Evolutionary conservation across 305 asterid species (phyloP), one percentile per base, ranked within the genome.

Genomic region (Rubia peregrina): DNA sequence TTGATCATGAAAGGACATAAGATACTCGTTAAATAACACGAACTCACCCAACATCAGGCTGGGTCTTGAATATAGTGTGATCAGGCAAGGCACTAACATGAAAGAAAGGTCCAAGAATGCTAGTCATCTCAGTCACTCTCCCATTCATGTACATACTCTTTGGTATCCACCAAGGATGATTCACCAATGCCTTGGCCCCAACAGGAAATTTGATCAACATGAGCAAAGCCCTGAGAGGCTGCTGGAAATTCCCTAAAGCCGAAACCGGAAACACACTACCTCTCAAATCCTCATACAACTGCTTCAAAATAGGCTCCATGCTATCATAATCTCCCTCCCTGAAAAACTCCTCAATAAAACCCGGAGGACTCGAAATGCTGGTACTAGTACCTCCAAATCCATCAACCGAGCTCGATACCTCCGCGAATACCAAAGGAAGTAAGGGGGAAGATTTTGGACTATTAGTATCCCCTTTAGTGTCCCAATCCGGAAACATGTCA

Each of bases 71-170:
- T 69, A 86, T 85, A 64, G 81, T 72, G 73, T 86, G 88, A 86
- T 94, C 99, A 53, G 92, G 91, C 76, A 94, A 83, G 63, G 99
- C 98, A 79, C 99, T 94, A 59, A 94, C 98, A 78, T 91, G 99
- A 68, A 94, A 91, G 78, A 94, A 91, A 7, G 98, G 96, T 22
- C 99, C 99, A 79, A 94, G 79, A 69, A 91, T 91, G 79, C 98
- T 94, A 40, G 97, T 87, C 98, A 91, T 86, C 84, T 94, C 99
- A 71, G 91, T 89, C 43, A 87, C 96, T 77, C 99, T 89, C 74
- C 99, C 99, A 78, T 88, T 94, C 88, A 94, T 60, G 81, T 88
- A 89, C 73, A 81, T 71, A 30, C 91, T 79, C 70, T 85, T 84
- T 0, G 99, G 98, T 42, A 91, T 87, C 99, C 99, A 94, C 97